Percentiles rank a stretch among this genome's conserved stretches.
These are phyloP conservation scores for Atkinsonella texensis DNA, from an alignment of 2,329 filamentous ascomycete species.

Conservation along the genomic window DNA sequence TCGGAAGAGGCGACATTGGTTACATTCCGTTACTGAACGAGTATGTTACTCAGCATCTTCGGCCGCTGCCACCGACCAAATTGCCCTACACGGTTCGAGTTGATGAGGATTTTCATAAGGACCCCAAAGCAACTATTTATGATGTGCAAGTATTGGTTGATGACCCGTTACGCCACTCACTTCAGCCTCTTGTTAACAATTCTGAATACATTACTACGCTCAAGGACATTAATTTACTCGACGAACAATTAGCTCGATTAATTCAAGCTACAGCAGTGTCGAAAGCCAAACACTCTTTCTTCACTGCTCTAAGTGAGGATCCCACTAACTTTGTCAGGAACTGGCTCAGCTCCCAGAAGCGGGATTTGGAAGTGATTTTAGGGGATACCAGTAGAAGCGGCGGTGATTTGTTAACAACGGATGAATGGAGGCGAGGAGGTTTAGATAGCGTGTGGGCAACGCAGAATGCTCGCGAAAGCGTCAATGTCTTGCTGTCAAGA, in stretches of 20 bases:
- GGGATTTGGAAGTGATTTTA: slow-evolving; percentile 78
- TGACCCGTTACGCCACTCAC: slow-evolving; percentile 61
- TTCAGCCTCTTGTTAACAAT: slow-evolving; percentile 55
- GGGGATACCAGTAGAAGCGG: slow-evolving; percentile 63
- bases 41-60: slow-evolving; percentile 66
- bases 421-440: slow-evolving; percentile 58
- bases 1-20: slow-evolving; percentile 61
- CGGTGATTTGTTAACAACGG: slow-evolving; percentile 40
- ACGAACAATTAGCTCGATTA: slow-evolving; percentile 75
- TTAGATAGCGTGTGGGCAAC: slow-evolving; percentile 43
- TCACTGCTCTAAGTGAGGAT: slow-evolving; percentile 64
- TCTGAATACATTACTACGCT: slow-evolving; percentile 60
- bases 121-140: slow-evolving; percentile 72
- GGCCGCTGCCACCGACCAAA: slow-evolving; percentile 66
- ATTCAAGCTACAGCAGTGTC: slow-evolving; percentile 73
- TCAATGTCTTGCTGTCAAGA: slow-evolving; percentile 47
- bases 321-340: slow-evolving; percentile 73
- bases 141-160: slow-evolving; percentile 78
- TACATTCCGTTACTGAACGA: slow-evolving; percentile 79
- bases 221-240: slow-evolving; percentile 62
- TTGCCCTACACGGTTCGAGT: slow-evolving; percentile 89
- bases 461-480: slow-evolving; percentile 48
- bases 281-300: slow-evolving; percentile 85
- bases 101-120: slow-evolving; percentile 68
- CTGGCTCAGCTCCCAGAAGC: slow-evolving; percentile 85